phyloP scores from a whole-genome alignment of 73 alveolate species.

The Paramecium primaurelia region DNA sequence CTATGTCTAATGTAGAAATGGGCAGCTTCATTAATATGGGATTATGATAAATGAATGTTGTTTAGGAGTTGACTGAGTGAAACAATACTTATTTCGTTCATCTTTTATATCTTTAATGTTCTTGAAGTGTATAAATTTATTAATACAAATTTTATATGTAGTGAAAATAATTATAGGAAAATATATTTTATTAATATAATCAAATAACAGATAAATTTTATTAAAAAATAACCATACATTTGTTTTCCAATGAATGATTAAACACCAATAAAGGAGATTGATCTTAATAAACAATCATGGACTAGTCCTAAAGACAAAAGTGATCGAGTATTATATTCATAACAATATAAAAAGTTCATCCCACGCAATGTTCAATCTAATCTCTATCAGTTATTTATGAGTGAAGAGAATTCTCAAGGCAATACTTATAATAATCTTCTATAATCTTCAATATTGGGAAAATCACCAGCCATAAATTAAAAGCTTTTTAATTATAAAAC shows the following conservation, averaged over 20 bases:
- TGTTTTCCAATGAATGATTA: conserved; percentile 36
- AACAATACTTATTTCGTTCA: background rate
- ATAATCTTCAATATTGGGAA: background rate
- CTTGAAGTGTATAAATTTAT: background rate
- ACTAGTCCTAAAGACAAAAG: conserved; percentile 25
- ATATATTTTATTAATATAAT: background rate
- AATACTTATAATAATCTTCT: background rate
- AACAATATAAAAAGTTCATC: background rate
- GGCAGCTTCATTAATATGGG: conserved; percentile 26
- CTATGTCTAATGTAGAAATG: background rate
- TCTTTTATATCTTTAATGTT: background rate
- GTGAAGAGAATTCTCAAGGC: background rate
- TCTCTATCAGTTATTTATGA: background rate
- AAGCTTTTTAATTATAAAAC: conserved; percentile 21
- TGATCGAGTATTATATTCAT: background rate
- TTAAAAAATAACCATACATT: background rate
- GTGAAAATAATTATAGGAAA: background rate
- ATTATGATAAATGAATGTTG: background rate
- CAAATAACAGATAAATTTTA: background rate
- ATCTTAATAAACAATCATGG: background rate
- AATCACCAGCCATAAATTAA: background rate
- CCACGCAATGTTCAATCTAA: conserved; percentile 11
- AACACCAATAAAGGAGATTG: conserved; percentile 35
- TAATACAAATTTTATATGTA: background rate
- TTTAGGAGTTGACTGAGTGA: background rate